Evolutionary conservation across 2,329 filamentous ascomycete species (phyloP).

Genomic region (Pseudomassariella vexata): DNA sequence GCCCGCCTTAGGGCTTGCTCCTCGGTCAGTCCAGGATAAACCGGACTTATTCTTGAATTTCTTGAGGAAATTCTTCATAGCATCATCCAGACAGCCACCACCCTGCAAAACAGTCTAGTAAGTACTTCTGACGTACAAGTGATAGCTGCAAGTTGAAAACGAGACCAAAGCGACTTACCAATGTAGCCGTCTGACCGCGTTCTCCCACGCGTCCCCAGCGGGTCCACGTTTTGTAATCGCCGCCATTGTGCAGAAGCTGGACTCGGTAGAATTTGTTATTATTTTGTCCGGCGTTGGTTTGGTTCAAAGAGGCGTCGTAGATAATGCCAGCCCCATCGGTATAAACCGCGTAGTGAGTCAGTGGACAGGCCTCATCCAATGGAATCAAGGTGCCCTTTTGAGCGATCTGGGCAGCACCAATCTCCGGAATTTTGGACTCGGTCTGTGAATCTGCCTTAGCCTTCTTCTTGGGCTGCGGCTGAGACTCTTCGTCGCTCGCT

Average conservation of each 20-base stretch:
- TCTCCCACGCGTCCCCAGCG: conserved; percentile 76
- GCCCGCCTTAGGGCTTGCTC: conserved; percentile 50
- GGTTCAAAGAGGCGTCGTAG: conserved; percentile 74
- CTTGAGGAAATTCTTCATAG: conserved; percentile 47
- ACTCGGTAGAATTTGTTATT: conserved; percentile 81
- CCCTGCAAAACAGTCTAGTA: too few species aligned
- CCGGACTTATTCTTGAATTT: conserved; percentile 61
- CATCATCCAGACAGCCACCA: conserved; percentile 32
- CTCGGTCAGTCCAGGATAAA: conserved; percentile 46
- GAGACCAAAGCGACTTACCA: too few species aligned
- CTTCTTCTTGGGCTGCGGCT: conserved; percentile 4
- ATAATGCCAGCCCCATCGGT: conserved; percentile 62
- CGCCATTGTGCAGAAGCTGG: conserved; percentile 45
- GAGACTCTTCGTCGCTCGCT: not conserved
- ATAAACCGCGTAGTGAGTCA: conserved; percentile 48
- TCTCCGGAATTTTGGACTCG: not conserved
- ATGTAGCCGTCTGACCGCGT: conserved; percentile 38
- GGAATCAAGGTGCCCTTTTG: conserved; percentile 7
- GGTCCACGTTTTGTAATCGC: conserved; percentile 60
- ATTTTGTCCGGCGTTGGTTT: conserved; percentile 65
- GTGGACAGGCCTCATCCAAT: conserved; percentile 7
- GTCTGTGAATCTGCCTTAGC: not conserved
- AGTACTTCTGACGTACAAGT: too few species aligned
- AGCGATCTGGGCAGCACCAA: conserved; percentile 9
- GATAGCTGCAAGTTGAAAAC: too few species aligned